Conservation (phyloP, 805 yeast genomes). For the Isabelozyma pseudorhagii region DNA sequence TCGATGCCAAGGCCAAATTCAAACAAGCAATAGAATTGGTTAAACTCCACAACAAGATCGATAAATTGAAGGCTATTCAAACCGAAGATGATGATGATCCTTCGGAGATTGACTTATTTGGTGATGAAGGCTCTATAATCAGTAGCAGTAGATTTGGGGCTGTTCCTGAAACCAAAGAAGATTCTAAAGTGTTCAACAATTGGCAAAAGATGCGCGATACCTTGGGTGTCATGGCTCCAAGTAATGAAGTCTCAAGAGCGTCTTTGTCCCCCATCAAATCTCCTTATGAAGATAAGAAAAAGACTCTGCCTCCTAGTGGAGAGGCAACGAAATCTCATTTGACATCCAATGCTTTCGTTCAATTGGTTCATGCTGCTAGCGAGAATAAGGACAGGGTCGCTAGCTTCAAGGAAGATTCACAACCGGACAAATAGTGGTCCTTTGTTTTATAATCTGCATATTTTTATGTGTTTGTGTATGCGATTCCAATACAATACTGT, state of each 20-base stretch:
- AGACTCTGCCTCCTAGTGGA: background rate
- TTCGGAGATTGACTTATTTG: conserved; percentile 41
- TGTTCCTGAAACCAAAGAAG: conserved; percentile 5
- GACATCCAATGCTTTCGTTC: conserved; percentile 59
- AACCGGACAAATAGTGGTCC: background rate
- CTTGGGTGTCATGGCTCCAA: conserved; percentile 13
- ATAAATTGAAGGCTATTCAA: conserved; percentile 62
- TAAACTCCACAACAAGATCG: conserved; percentile 73
- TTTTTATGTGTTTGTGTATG: background rate
- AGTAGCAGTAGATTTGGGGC: conserved; percentile 2
- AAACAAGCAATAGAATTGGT: conserved; percentile 84
- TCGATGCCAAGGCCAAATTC: conserved; percentile 81
- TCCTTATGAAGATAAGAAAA: conserved; percentile 1
- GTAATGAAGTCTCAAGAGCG: conserved; percentile 15
- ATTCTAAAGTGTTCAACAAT: conserved; percentile 11
- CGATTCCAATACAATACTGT: too few species aligned
- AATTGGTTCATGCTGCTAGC: conserved; percentile 66
- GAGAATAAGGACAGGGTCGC: conserved; percentile 51
- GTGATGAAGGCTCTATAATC: conserved; percentile 25
- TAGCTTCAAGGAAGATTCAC: conserved; percentile 8
- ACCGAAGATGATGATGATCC: conserved; percentile 56
- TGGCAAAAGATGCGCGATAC: conserved; percentile 29
- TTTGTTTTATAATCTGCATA: background rate
- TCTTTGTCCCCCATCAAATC: conserved; percentile 15
- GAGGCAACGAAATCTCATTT: conserved; percentile 29